These are phyloP conservation scores for Xenosphaeropsis pyriputrescens DNA, from an alignment of 2,329 filamentous ascomycete species.

Conservation along the genomic window DNA sequence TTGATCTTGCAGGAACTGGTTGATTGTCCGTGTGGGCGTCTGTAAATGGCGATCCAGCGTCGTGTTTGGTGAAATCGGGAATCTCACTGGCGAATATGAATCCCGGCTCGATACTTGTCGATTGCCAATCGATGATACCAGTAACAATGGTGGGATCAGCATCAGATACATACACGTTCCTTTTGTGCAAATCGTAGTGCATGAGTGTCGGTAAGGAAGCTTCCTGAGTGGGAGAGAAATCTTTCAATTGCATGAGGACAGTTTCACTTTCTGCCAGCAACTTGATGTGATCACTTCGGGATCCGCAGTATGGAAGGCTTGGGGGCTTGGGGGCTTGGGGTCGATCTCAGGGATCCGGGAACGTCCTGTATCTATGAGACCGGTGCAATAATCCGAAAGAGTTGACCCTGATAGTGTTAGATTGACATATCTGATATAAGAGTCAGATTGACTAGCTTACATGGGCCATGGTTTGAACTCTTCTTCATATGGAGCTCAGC, in stretches of 20 bases:
- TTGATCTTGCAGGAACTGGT: neutral
- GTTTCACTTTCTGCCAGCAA: slow-evolving; percentile 16
- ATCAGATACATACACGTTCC: slow-evolving; percentile 26
- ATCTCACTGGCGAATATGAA: slow-evolving; percentile 22
- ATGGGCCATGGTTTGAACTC: slow-evolving; percentile 22
- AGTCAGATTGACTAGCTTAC: slow-evolving; percentile 12
- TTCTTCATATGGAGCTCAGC: slow-evolving; percentile 18
- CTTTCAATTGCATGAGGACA: slow-evolving; percentile 17
- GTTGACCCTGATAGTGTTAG: slow-evolving; percentile 17
- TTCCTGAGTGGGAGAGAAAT: slow-evolving; percentile 13
- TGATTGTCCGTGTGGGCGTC: slow-evolving; percentile 6
- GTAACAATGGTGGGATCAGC: slow-evolving; percentile 21
- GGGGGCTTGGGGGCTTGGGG: slow-evolving; percentile 4
- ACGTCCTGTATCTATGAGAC: slow-evolving; percentile 22
- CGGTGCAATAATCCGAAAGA: slow-evolving; percentile 18
- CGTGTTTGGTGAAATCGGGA: slow-evolving; percentile 22
- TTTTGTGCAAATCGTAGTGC: slow-evolving; percentile 24
- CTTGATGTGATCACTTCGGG: slow-evolving; percentile 17
- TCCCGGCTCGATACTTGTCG: slow-evolving; percentile 21
- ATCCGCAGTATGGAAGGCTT: slow-evolving; percentile 19
- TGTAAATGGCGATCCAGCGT: slow-evolving; percentile 8
- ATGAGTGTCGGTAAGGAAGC: slow-evolving; percentile 18
- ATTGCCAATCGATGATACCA: slow-evolving; percentile 27
- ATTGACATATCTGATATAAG: slow-evolving; percentile 5
- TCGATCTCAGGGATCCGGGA: slow-evolving; percentile 18